These are phyloP conservation scores for Neonectria hederae DNA, from an alignment of 2,329 filamentous ascomycete genomes.

Conservation along the genomic window DNA sequence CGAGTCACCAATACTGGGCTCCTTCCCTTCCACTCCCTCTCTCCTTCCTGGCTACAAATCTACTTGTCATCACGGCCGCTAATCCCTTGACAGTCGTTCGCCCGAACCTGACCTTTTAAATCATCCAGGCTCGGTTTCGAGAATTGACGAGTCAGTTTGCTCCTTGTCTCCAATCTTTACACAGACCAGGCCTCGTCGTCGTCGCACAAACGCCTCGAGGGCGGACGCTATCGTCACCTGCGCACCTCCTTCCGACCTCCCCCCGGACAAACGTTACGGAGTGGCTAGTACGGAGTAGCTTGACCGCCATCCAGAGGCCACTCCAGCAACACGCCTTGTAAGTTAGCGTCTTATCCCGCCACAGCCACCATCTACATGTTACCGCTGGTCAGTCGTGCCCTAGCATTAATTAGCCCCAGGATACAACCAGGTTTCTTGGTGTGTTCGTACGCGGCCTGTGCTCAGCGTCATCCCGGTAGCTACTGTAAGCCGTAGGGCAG, in stretches of 20 bases:
- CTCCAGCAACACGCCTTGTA: not conserved
- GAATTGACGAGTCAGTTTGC: constrained; percentile 13
- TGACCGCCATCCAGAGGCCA: not conserved
- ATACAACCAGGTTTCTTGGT: not conserved
- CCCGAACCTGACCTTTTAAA: constrained; percentile 1
- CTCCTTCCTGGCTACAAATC: not conserved
- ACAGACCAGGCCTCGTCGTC: not conserved
- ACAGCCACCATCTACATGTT: constrained; percentile 3
- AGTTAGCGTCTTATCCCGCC: not conserved
- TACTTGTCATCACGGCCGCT: not conserved
- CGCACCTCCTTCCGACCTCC: not conserved
- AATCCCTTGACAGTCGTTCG: constrained; percentile 3
- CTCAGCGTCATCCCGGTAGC: not conserved
- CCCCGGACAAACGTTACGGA: not conserved
- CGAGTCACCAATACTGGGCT: constrained; percentile 2
- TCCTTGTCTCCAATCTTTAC: not conserved
- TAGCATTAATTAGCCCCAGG: not conserved
- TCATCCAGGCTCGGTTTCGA: constrained; percentile 12
- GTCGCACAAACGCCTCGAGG: not conserved
- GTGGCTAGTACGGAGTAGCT: not conserved
- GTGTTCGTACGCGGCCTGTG: constrained; percentile 1
- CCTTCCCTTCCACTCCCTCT: not conserved
- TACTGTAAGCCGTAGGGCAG: not conserved
- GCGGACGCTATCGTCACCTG: constrained; percentile 7
- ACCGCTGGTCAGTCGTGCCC: constrained; percentile 8